Conservation (phyloP, 208 protist genomes). For the Acanthamoeba sp. region DNA sequence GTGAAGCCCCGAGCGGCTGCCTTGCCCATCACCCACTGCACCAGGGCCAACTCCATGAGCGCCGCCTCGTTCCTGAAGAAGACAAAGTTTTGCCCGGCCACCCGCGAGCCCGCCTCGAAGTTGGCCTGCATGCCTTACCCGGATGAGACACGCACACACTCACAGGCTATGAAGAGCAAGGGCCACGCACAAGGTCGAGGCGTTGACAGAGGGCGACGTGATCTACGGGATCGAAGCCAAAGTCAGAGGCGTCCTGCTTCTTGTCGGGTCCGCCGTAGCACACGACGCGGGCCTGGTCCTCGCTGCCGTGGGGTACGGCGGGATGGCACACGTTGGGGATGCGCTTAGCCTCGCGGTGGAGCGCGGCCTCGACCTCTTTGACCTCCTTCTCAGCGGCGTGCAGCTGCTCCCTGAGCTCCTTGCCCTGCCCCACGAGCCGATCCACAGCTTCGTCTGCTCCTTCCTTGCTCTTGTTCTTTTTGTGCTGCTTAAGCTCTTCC, state of each 20-base stretch:
- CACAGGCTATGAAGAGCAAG: neutral
- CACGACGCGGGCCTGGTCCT: constrained; percentile 50
- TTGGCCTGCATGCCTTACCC: constrained; percentile 36
- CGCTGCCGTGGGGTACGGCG: constrained; percentile 43
- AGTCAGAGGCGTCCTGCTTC: neutral
- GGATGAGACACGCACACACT: neutral
- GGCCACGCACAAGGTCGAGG: neutral
- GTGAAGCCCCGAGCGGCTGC: constrained; percentile 76
- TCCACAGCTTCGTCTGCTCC: constrained; percentile 17
- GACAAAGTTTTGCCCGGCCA: constrained; percentile 78
- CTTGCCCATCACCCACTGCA: constrained; percentile 86
- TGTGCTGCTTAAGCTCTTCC: neutral
- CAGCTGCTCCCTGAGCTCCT: constrained; percentile 25
- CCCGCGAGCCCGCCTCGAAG: constrained; percentile 62
- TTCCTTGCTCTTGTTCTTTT: neutral
- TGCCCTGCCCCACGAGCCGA: constrained; percentile 14
- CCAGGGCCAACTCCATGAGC: constrained; percentile 89
- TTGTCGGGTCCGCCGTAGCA: constrained; percentile 27
- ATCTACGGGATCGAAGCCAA: constrained; percentile 6
- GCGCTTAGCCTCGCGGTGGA: constrained; percentile 42
- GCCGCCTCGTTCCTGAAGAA: constrained; percentile 88
- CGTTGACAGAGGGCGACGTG: constrained; percentile 38
- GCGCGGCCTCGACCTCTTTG: constrained; percentile 25
- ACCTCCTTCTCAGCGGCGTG: neutral
- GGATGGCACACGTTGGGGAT: constrained; percentile 70